These are phyloP conservation scores for Eutypella sp. DNA, from an alignment of 2,329 filamentous ascomycete species.

Conservation along the genomic window DNA sequence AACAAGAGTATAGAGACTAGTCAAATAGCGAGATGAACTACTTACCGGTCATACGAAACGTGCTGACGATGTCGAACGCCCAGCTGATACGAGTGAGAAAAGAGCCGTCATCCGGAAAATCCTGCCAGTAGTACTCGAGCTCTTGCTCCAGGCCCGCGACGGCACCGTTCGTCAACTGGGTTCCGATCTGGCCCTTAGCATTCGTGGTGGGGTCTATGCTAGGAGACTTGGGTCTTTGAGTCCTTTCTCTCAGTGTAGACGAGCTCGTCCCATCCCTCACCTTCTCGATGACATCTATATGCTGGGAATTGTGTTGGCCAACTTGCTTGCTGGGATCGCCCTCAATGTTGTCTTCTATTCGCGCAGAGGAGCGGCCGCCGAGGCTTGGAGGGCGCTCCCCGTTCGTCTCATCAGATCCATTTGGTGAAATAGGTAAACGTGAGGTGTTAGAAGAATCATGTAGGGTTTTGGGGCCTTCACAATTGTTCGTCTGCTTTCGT, in stretches of 20 bases:
- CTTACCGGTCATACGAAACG: constrained; percentile 51
- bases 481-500: constrained; percentile 10
- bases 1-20: no score
- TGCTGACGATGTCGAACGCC: constrained; percentile 49
- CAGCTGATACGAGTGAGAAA: constrained; percentile 49
- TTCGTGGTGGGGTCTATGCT: background rate
- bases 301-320: constrained; percentile 1
- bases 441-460: no score
- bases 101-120: constrained; percentile 46
- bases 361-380: background rate
- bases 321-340: background rate
- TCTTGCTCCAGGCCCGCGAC: constrained; percentile 17
- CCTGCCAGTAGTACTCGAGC: constrained; percentile 55
- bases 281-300: constrained; percentile 3
- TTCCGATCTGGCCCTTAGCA: background rate
- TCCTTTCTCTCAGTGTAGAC: constrained; percentile 5
- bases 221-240: background rate
- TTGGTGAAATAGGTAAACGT: no score
- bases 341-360: background rate
- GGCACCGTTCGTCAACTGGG: background rate
- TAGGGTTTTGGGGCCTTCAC: background rate
- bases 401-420: no score
- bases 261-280: background rate
- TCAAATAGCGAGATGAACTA: background rate
- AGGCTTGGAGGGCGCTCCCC: no score